Percentiles rank a stretch among this genome's conserved stretches.
phyloP scores from a whole-genome alignment of 306 rosid species.

The Lotus japonicus region DNA sequence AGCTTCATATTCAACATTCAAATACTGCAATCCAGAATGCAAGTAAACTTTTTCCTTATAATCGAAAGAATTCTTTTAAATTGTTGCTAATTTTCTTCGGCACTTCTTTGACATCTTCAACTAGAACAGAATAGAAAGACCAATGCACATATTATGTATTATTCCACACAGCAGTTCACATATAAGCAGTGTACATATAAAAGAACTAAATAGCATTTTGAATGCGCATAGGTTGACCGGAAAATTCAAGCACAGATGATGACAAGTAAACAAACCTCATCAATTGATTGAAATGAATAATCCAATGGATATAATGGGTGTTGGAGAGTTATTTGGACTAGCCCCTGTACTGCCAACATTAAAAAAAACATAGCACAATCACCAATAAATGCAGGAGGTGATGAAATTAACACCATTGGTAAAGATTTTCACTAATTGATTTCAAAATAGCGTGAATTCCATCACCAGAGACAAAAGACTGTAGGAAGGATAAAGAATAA shows the following conservation, averaged over 20 bases:
- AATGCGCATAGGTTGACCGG: not conserved
- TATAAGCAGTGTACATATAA: too few relatives aligned
- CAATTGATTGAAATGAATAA: constrained; percentile 50
- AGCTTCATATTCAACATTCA: too few relatives aligned
- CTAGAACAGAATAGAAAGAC: too few relatives aligned
- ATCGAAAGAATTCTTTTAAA: too few relatives aligned
- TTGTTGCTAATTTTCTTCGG: too few relatives aligned
- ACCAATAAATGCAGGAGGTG: not conserved
- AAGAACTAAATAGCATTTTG: not conserved
- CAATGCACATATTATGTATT: too few relatives aligned
- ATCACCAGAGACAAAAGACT: not conserved
- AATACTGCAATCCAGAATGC: too few relatives aligned
- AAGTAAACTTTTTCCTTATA: too few relatives aligned
- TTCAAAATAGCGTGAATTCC: not conserved
- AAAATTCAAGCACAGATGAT: not conserved
- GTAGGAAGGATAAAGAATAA: not conserved
- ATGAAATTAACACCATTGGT: not conserved
- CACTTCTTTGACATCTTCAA: too few relatives aligned
- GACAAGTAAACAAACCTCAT: constrained; percentile 42
- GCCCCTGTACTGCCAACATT: constrained; percentile 53
- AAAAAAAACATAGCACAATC: constrained; percentile 24
- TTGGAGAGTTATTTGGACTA: constrained; percentile 70
- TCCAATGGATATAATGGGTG: constrained; percentile 63
- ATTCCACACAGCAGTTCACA: too few relatives aligned
- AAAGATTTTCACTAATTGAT: not conserved